These are phyloP conservation scores for Pelargonium citronellum DNA, from an alignment of 441 rosid genomes.

Conservation along the genomic window DNA sequence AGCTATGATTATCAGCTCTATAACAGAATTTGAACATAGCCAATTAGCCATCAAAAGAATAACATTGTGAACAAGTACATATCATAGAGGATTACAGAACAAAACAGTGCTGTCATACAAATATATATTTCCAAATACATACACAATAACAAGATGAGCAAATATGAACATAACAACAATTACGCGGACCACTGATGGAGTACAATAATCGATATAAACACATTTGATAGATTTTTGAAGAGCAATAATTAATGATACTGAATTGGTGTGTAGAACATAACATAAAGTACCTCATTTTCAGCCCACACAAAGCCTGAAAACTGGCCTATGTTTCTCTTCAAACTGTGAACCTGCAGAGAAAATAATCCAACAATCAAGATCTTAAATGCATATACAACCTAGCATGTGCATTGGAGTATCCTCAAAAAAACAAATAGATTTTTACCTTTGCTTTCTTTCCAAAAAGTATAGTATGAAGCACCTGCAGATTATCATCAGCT, in stretches of 20 bases:
- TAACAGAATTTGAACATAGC: conserved; percentile 11
- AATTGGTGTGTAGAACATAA: neutral
- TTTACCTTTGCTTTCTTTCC: conserved; percentile 97
- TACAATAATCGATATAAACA: neutral
- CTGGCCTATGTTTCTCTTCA: conserved; percentile 80
- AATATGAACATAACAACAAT: too few relatives aligned
- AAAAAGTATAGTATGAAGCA: conserved; percentile 70
- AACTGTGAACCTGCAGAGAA: conserved; percentile 52
- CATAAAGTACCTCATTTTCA: conserved; percentile 60
- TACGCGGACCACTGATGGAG: too few relatives aligned
- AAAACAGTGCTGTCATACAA: too few relatives aligned
- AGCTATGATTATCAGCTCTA: conserved; percentile 12
- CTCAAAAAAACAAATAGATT: neutral
- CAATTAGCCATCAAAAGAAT: neutral
- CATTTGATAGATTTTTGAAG: too few relatives aligned
- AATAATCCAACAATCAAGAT: conserved; percentile 13
- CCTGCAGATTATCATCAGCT: conserved; percentile 70
- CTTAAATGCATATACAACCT: conserved; percentile 1
- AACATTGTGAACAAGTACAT: neutral
- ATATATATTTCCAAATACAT: too few relatives aligned
- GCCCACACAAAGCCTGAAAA: conserved; percentile 91
- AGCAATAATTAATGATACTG: neutral
- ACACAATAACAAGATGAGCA: too few relatives aligned
- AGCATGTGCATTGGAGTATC: neutral
- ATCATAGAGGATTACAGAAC: neutral